Base-by-base conservation (phyloP, 1,284 basidiomycete genomes). In the Porogramme epimiltina region DNA sequence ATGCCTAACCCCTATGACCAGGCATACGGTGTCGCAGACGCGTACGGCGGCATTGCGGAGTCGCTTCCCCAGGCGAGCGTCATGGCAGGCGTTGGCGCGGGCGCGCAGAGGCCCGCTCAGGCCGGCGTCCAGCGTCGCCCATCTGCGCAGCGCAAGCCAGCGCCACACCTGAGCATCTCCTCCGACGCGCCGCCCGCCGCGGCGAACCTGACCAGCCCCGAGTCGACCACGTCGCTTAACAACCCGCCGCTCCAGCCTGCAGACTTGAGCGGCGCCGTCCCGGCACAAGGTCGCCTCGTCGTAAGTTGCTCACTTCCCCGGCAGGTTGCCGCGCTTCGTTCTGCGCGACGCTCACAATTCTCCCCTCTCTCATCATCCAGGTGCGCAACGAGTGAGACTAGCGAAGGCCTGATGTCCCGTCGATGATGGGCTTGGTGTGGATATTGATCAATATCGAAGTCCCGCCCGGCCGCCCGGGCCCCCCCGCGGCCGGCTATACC, bases 71-170 rank as follows among this genome's bases (percentile, higher is more conserved):
- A 31, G 11, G 13, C 28, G 9, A 44, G 38, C 23, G 46, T 24
- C 13, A 53, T 55, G 53, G 51, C 51, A 15, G 57, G 54, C 28
- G 44, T 55, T 9, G 51, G 54, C 8, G 54, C 54, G 2, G 56
- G 56, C 6, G 53, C 53, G 5, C 56, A 58, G 46, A 19, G 25
- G 19, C 46, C 42, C 25, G 39, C 39, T 19, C 10, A 33, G 24
- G 36, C 25, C 16, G 37, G 34, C 53, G n/a, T n/a, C n/a, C n/a
- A n/a, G 42, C 52, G 54, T 13, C 54, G 53, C 20, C 58, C 54
- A 18, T 50, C 56, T 6, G 50, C 50, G 8, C 55, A 63, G 45
- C 64, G 65, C 56, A 67, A 67, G 60, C 63, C 59, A 20, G 55
- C 61, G 11, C 57, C 61, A 36, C 45, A 52, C 18, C 44, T 67